phyloP scores from a whole-genome alignment of 108 stramenopile genomes.

The Schizochytrium sp. region DNA sequence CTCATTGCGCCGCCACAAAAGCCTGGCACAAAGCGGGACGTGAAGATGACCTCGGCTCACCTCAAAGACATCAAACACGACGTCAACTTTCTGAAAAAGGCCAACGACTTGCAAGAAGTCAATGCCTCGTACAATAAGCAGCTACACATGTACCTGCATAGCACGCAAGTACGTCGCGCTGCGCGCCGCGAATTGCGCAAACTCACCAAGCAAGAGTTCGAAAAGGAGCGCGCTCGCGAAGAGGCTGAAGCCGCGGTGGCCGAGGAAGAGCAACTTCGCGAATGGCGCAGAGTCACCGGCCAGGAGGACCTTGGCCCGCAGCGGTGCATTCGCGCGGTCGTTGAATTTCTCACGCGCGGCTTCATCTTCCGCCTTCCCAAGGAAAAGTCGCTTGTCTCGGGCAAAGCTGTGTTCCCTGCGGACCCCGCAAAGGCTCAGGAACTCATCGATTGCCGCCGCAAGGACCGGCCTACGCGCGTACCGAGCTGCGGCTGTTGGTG shows the following conservation, averaged over 20 bases:
- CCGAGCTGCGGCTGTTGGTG: not conserved
- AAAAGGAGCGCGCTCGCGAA: not conserved
- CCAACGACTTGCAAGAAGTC: not conserved
- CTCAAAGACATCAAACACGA: not conserved
- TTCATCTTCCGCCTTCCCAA: not conserved
- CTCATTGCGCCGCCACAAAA: not conserved
- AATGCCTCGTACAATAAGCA: not conserved
- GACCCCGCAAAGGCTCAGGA: not conserved
- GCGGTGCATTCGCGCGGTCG: not conserved
- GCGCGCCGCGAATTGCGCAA: not conserved
- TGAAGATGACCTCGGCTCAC: not conserved
- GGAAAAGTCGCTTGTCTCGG: not conserved
- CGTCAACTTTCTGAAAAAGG: not conserved
- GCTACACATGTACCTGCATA: not conserved
- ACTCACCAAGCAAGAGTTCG: not conserved
- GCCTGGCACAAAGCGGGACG: not conserved
- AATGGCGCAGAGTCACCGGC: not conserved
- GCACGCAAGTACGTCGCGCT: not conserved
- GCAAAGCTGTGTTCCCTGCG: not conserved
- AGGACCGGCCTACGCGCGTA: not conserved
- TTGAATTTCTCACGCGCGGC: constrained; percentile 6
- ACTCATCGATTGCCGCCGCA: not conserved
- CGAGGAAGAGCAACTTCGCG: not conserved
- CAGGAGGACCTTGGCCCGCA: not conserved
- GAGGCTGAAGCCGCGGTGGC: not conserved